Percentiles rank a stretch among this genome's conserved stretches.
Evolutionary conservation across 495 filamentous ascomycete genomes (phyloP).

Genomic region (Tuber melanosporum): DNA sequence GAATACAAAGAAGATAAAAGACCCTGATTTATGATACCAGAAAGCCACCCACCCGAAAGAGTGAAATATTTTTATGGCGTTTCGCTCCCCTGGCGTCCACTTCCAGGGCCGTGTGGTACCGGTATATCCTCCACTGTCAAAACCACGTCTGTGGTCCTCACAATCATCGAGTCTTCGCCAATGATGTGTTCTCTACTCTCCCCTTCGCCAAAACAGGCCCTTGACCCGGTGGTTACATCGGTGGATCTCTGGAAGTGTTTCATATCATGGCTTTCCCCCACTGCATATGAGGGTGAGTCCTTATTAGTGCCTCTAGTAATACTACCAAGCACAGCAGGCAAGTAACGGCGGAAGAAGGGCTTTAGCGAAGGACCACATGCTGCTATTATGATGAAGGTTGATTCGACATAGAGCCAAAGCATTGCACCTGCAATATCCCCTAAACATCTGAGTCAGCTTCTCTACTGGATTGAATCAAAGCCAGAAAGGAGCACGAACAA

Average conservation of each 20-base stretch:
- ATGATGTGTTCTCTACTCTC: constrained; percentile 10
- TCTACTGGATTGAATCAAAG: not conserved
- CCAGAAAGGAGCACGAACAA: not conserved
- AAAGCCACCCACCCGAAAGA: not conserved
- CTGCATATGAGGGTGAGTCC: not conserved
- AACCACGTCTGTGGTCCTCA: constrained; percentile 10
- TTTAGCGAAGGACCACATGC: constrained; percentile 9
- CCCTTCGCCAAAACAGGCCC: constrained; percentile 1
- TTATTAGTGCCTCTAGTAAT: not conserved
- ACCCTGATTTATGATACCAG: not conserved
- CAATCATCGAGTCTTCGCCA: not conserved
- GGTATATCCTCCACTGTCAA: constrained; percentile 1
- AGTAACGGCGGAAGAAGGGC: not conserved
- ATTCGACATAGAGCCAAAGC: constrained; percentile 11
- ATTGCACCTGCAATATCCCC: constrained; percentile 9
- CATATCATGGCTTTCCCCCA: not conserved
- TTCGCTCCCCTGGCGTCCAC: not conserved
- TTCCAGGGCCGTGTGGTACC: not conserved
- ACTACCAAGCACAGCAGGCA: not conserved
- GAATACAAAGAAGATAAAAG: not conserved
- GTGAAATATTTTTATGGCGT: not conserved
- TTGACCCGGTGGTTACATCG: not conserved
- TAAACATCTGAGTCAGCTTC: not conserved
- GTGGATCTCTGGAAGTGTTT: not conserved
- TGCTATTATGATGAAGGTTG: constrained; percentile 2